Evolutionary conservation across 129 eudicot genomes (phyloP), one percentile per base, ranked within the genome.

Genomic region (Logfia minima): DNA sequence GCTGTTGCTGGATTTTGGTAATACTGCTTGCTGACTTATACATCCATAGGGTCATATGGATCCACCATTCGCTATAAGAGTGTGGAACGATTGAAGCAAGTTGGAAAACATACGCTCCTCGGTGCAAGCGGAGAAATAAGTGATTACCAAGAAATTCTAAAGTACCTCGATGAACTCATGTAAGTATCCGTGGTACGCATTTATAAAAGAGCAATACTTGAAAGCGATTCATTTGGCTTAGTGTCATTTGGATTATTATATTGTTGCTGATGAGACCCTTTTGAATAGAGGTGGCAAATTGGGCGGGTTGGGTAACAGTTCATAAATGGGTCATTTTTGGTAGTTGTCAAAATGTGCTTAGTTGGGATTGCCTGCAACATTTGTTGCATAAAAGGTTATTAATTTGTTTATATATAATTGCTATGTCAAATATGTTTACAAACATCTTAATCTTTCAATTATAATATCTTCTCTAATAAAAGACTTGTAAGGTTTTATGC

Each of bases 51-150:
- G 66, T 92, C 97, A 28, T 92, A 92, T 67, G 96, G 96, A 22
- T 92, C 96, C 58, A 92, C 97, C 39, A 79, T 92, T 35, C 92
- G 97, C 2, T 87, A 92, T 85, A 92, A 92, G 83, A 87, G 87
- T 83, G 86, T 92, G 68, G 96, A 92, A 75, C 83, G 97, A 74
- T 21, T 89, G 81, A 87, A 87, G 89, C 59, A 87, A 39, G 90
- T 89, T 66, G 97, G 97, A 14, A 92, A 87, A 34, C 96, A 92
- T 76, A 89, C 97, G 55, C 90, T 92, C 28, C 78, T 92, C 60
- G 97, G 96, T 66, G 97, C 97, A 41, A 92, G 97, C 59, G 96
- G 96, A 53, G 97, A 92, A 76, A 87, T 89, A n/a, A 92, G 97
- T 80, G 97, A 92, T 81, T 92, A 87, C 71, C 97, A 92, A 80